These are phyloP conservation scores for Avicennia marina DNA, from an alignment of 257 asterid species.

Conservation along the genomic window DNA sequence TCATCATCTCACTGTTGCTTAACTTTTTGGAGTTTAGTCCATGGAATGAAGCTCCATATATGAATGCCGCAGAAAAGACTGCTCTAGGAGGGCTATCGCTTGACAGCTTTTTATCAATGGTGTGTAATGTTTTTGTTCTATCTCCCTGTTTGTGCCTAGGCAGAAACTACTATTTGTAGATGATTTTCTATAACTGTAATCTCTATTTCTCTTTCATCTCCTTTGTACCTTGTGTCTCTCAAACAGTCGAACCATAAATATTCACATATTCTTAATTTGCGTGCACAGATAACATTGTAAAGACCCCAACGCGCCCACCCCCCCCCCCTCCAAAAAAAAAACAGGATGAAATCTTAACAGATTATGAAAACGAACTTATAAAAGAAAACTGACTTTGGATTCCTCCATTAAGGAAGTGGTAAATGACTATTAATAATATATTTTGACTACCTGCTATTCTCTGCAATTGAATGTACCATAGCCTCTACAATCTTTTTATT, in stretches of 20 bases:
- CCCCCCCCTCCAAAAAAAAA: too few species aligned
- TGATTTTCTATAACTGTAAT: background rate
- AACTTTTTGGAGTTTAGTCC: conserved; percentile 50
- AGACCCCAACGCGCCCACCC: too few species aligned
- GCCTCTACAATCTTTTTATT: background rate
- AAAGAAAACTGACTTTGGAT: too few species aligned
- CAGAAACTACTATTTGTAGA: background rate
- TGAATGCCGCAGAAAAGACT: conserved; percentile 77
- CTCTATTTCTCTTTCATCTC: too few species aligned
- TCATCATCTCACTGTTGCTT: background rate
- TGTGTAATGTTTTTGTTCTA: conserved; percentile 17
- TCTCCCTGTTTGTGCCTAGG: conserved; percentile 3
- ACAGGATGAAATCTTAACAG: too few species aligned
- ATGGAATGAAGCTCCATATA: conserved; percentile 83
- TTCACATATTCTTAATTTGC: too few species aligned
- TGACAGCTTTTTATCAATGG: conserved; percentile 85
- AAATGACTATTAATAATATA: too few species aligned
- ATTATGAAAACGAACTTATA: too few species aligned
- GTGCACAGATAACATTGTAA: too few species aligned
- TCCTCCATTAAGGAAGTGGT: too few species aligned
- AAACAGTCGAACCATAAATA: too few species aligned
- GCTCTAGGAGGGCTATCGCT: conserved; percentile 81
- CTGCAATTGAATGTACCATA: background rate
- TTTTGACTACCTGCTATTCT: background rate
- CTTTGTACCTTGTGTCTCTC: too few species aligned